phyloP scores from a whole-genome alignment of 2,329 filamentous ascomycete species.

The Monosporascus sp. region DNA sequence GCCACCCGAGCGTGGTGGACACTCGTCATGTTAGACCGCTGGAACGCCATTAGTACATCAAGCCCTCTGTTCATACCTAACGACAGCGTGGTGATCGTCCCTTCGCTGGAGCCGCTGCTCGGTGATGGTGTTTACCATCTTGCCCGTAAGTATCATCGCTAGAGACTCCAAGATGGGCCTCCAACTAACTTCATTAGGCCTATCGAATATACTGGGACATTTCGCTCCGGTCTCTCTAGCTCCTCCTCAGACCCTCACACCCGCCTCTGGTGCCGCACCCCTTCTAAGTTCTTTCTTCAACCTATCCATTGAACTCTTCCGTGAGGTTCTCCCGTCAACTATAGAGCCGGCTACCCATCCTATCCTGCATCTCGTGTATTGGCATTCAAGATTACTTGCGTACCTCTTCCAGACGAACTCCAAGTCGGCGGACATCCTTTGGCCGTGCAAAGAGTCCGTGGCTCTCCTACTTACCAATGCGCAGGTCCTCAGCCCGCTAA shows the following conservation, averaged over 20 bases:
- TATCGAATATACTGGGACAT: conserved; percentile 56
- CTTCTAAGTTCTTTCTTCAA: conserved; percentile 46
- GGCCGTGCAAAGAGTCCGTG: conserved; percentile 54
- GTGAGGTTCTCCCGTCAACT: conserved; percentile 56
- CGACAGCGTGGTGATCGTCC: conserved; percentile 53
- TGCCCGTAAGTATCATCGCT: conserved; percentile 47
- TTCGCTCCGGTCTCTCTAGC: conserved; percentile 42
- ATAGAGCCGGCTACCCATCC: conserved; percentile 48
- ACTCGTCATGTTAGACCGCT: conserved; percentile 65
- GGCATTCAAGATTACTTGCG: conserved; percentile 62
- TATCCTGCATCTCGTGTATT: conserved; percentile 62
- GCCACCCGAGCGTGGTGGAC: conserved; percentile 67
- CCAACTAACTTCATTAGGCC: conserved; percentile 31
- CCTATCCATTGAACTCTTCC: conserved; percentile 59
- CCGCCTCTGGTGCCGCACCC: conserved; percentile 34
- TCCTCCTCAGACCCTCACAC: conserved; percentile 36
- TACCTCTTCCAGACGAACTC: conserved; percentile 54
- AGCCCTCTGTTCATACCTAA: conserved; percentile 59
- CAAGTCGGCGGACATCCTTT: conserved; percentile 53
- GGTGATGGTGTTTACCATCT: conserved; percentile 61
- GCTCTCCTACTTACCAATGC: conserved; percentile 51
- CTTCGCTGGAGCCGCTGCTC: conserved; percentile 54
- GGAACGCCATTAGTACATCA: conserved; percentile 64
- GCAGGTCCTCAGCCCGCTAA: conserved; percentile 56
- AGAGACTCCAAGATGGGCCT: no score